These are phyloP conservation scores for Diaporthe ampelina DNA, from an alignment of 2,329 filamentous ascomycete species.

Conservation along the genomic window DNA sequence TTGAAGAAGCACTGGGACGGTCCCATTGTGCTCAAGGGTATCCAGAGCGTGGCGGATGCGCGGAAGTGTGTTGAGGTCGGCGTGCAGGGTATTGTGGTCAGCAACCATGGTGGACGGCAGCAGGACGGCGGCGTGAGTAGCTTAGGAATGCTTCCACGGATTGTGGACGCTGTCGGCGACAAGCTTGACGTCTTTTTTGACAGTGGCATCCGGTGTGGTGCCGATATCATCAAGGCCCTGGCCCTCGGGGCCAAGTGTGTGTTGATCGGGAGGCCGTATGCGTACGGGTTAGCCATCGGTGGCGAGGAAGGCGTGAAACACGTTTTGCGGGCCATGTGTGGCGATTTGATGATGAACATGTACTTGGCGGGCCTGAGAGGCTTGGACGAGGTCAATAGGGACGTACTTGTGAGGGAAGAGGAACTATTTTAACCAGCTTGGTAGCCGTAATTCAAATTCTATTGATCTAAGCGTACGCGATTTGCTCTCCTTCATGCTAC, in stretches of 20 bases:
- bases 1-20: slow-evolving; percentile 69
- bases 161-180: slow-evolving; percentile 67
- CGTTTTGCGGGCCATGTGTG: slow-evolving; percentile 38
- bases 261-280: slow-evolving; percentile 66
- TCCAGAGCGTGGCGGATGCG: slow-evolving; percentile 77
- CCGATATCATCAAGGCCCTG: slow-evolving; percentile 77
- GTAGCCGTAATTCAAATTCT: not conserved
- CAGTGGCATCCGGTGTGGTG: slow-evolving; percentile 74
- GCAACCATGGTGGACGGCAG: slow-evolving; percentile 74
- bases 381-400: slow-evolving; percentile 13
- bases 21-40: slow-evolving; percentile 76
- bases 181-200: slow-evolving; percentile 74
- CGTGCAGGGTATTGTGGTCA: slow-evolving; percentile 77
- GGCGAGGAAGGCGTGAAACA: slow-evolving; percentile 39
- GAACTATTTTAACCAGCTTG: not conserved
- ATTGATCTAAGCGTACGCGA: fast-evolving
- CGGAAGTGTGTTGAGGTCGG: slow-evolving; percentile 70
- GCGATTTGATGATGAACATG: slow-evolving; percentile 39
- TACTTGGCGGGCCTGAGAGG: slow-evolving; percentile 35
- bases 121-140: slow-evolving; percentile 40
- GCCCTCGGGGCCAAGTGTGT: slow-evolving; percentile 75
- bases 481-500: not conserved
- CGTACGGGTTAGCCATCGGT: slow-evolving; percentile 38
- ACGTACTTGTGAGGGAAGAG: not conserved
- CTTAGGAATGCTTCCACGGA: slow-evolving; percentile 34